Conservation (phyloP, 805 yeast species). For the Wickerhamomyces mucosus region DNA sequence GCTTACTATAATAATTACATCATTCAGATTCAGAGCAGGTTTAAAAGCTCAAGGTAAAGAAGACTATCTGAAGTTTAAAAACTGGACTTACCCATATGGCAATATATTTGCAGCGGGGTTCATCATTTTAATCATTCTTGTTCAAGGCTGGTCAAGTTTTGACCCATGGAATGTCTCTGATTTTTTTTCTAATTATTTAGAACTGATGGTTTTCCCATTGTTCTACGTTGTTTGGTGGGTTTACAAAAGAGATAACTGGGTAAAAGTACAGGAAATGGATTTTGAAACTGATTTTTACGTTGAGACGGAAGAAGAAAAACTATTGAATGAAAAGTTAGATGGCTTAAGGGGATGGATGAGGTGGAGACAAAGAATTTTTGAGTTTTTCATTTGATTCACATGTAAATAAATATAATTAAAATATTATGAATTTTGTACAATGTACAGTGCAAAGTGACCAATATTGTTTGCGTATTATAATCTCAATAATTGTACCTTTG, state of each 20-base stretch:
- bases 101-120: conserved; percentile 36
- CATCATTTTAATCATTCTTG: conserved; percentile 34
- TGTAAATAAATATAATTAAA: no score
- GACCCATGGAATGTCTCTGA: conserved; percentile 33
- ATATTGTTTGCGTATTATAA: no score
- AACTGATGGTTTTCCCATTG: conserved; percentile 37
- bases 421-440: no score
- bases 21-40: conserved; percentile 40
- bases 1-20: conserved; percentile 39
- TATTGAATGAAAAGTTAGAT: no score
- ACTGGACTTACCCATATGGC: conserved; percentile 46
- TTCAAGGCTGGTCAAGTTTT: conserved; percentile 45
- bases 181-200: conserved; percentile 38
- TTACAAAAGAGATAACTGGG: conserved; percentile 29
- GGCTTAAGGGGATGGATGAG: no score
- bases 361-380: no score
- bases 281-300: conserved; percentile 41
- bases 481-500: no score
- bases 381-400: no score
- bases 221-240: conserved; percentile 34
- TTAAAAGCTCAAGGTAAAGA: conserved; percentile 33
- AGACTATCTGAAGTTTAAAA: conserved; percentile 30
- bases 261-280: conserved; percentile 39
- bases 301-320: conserved; percentile 38
- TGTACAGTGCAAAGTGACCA: no score